Evolutionary conservation across 2,329 filamentous ascomycete genomes (phyloP), one percentile per base, ranked within the genome.

Genomic region (Phoma sp.): DNA sequence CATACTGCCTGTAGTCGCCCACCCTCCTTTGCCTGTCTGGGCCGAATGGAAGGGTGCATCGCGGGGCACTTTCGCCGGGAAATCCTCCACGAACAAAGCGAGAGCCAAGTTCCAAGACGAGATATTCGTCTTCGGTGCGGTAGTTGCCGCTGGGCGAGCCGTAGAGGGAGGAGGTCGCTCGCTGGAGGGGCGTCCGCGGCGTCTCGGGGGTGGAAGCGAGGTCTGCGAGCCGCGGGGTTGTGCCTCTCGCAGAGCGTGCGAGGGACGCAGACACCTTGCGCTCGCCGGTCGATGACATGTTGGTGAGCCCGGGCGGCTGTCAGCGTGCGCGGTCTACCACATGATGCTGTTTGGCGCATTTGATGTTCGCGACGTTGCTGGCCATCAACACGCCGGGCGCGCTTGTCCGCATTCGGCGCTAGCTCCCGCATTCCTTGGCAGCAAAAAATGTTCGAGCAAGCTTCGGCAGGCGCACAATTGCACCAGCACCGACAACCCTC

Each of bases 71-170:
- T 73, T 96, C 93, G 45, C 93, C 93, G 5, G 93, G 91, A 70
- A 97, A 95, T 0, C 95, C 95, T 9, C 89, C 88, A 37, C 89
- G 86, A 21, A 98, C 74, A 74, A 87, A 89, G 18, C 93, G 85
- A 9, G 90, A 84, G 1, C 92, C 93, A 29, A 98, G 74, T 72
- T 98, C 92, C 45, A 97, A 80, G 34, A 99, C 83, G 6, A 88
- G 81, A 62, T 97, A 95, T 68, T 99, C 95, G 66, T 96, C 92
- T 52, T 86, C 82, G 42, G 72, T 69, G 17, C 86, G 84, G 58
- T 83, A 85, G 20, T 78, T 79, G 26, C 79, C 78, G 38, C 82
- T 79, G 2, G 85, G 83, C 5, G 85, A 87, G 25, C 83, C 83
- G 60, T 82, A 84, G 45, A 81, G 79, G 17, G 81, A 81, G 61